Conservation (phyloP, 768 basidiomycete species). For the Symmetrospora coprosmae region DNA sequence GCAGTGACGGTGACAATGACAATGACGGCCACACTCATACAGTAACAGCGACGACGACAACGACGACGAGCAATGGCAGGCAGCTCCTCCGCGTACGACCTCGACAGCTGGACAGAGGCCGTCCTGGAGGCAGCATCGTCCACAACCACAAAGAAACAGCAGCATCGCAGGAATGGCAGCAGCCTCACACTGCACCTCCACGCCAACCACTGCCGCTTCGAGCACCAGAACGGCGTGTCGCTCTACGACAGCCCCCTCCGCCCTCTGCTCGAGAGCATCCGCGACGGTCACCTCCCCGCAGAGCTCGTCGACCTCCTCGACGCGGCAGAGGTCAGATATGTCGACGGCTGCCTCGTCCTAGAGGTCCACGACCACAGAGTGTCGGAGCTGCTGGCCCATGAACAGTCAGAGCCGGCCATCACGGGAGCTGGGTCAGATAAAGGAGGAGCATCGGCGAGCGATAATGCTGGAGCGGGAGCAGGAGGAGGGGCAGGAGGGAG, state of each 20-base stretch:
- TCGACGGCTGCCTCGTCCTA: conserved; percentile 39
- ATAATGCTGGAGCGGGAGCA: no score
- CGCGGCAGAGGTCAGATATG: conserved; percentile 28
- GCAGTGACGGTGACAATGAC: no score
- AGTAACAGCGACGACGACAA: no score
- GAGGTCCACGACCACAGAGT: conserved; percentile 40
- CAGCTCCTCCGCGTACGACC: conserved; percentile 1
- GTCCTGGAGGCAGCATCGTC: not conserved
- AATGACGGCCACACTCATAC: no score
- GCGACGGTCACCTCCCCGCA: conserved; percentile 38
- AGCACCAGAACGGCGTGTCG: conserved; percentile 33
- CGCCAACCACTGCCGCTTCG: conserved; percentile 38
- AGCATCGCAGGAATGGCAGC: no score
- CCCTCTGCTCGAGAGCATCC: conserved; percentile 40
- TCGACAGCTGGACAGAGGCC: not conserved
- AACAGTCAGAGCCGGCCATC: no score
- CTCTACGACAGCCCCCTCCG: conserved; percentile 20
- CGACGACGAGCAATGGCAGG: no score
- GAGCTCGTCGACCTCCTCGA: conserved; percentile 38
- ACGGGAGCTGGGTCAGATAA: no score
- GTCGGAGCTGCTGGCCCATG: no score
- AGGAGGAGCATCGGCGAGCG: no score
- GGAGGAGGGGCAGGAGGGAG: no score
- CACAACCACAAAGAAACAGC: no score
- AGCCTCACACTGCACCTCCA: conserved; percentile 36